These are phyloP conservation scores for Auriscalpium vulgare DNA, from an alignment of 768 basidiomycete genomes.

Conservation along the genomic window DNA sequence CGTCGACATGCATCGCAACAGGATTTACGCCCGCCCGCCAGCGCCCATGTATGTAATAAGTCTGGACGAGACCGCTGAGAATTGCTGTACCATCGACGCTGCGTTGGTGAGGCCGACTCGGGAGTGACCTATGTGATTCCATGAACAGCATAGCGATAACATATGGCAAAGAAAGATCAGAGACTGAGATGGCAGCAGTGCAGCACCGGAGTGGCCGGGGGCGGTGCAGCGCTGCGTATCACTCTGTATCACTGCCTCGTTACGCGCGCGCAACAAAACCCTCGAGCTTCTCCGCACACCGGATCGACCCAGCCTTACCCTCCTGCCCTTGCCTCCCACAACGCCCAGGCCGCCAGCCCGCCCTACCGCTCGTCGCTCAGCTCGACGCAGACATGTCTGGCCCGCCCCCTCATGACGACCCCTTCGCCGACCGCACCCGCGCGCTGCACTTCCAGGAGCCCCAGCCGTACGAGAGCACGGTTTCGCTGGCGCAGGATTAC, in stretches of 20 bases:
- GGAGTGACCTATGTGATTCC: too few species aligned
- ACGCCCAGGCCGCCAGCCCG: too few species aligned
- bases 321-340: not conserved
- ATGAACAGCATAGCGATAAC: too few species aligned
- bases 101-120: too few species aligned
- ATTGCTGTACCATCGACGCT: too few species aligned
- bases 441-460: constrained; percentile 57
- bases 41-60: too few species aligned
- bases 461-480: constrained; percentile 51
- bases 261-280: constrained; percentile 12
- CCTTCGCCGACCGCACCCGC: constrained; percentile 64
- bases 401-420: constrained; percentile 38
- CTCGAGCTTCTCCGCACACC: not conserved
- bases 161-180: too few species aligned
- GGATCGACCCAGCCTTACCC: not conserved
- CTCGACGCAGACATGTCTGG: not conserved
- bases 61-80: too few species aligned
- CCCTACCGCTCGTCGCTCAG: too few species aligned
- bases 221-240: not conserved
- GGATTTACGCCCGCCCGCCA: too few species aligned
- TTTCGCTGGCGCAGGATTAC: constrained; percentile 47
- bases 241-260: constrained; percentile 15
- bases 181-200: not conserved
- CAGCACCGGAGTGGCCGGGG: not conserved
- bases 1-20: too few species aligned